Conservation (phyloP, 2,329 filamentous ascomycete species). For the Monilinia laxa region DNA sequence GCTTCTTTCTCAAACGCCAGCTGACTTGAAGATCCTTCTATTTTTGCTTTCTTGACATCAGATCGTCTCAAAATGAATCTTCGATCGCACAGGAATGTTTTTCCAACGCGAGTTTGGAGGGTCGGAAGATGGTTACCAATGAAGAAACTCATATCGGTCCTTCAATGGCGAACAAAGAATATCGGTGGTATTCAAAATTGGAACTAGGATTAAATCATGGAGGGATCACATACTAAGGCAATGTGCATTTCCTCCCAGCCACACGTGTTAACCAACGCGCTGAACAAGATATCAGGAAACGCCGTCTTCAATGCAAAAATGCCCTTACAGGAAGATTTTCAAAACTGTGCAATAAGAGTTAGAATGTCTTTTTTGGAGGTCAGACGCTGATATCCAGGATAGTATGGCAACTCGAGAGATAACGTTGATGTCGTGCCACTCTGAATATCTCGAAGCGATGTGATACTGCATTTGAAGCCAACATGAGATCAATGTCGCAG, state of each 20-base stretch:
- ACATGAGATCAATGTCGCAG: conserved; percentile 20
- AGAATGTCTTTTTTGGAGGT: conserved; percentile 5
- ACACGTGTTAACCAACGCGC: conserved; percentile 18
- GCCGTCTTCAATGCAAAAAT: conserved; percentile 17
- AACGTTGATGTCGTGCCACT: conserved; percentile 18
- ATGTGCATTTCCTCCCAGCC: conserved; percentile 13
- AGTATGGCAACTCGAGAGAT: conserved; percentile 8
- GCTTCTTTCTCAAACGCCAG: conserved; percentile 16
- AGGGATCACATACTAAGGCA: conserved; percentile 8
- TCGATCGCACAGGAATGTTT: conserved; percentile 1
- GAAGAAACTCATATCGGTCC: conserved; percentile 24
- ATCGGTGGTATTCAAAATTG: conserved; percentile 8
- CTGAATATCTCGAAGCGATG: conserved; percentile 17
- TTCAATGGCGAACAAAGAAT: conserved; percentile 19
- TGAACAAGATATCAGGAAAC: not conserved
- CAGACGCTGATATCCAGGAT: conserved; percentile 18
- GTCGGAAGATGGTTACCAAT: conserved; percentile 15
- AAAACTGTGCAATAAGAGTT: conserved; percentile 1
- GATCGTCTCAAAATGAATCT: not conserved
- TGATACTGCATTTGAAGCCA: conserved; percentile 8
- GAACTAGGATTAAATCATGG: conserved; percentile 13
- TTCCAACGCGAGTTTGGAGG: conserved; percentile 2
- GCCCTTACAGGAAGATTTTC: not conserved
- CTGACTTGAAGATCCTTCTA: conserved; percentile 22
- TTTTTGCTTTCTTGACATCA: not conserved